Evolutionary conservation across 2,329 filamentous ascomycete species (phyloP).

Genomic region (Penicillium sumatraense): DNA sequence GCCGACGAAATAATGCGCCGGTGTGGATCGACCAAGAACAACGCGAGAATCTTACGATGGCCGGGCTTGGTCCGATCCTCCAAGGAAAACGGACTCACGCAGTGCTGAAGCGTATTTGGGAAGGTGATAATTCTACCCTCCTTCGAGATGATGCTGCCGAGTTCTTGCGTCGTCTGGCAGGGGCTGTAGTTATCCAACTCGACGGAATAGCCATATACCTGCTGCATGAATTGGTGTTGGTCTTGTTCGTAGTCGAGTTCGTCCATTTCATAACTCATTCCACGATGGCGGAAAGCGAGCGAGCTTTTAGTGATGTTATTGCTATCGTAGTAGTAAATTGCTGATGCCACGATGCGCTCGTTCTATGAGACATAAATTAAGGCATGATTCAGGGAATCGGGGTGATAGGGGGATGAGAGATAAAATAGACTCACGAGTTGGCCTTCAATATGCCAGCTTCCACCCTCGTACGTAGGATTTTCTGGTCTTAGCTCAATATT

Average conservation of each 20-base stretch:
- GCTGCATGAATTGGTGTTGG: conserved; percentile 14
- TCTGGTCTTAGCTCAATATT: conserved; percentile 65
- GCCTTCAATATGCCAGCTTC: conserved; percentile 53
- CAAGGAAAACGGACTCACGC: conserved; percentile 56
- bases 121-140: conserved; percentile 18
- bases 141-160: conserved; percentile 15
- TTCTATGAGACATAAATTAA: too few species aligned
- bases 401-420: not conserved
- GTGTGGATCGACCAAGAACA: conserved; percentile 64
- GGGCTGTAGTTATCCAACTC: conserved; percentile 29
- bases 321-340: conserved; percentile 66
- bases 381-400: not conserved
- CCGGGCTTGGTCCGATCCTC: conserved; percentile 57
- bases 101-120: conserved; percentile 52
- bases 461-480: conserved; percentile 58
- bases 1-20: conserved; percentile 56
- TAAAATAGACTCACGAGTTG: conserved; percentile 26
- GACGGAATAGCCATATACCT: conserved; percentile 12
- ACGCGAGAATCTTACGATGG: conserved; percentile 60
- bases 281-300: conserved; percentile 54
- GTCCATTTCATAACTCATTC: conserved; percentile 33
- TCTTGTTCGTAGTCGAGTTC: conserved; percentile 24
- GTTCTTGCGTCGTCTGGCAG: conserved; percentile 12
- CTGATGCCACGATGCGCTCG: conserved; percentile 65
- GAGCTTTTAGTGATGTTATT: conserved; percentile 62